These are phyloP conservation scores for Malassezia caprae DNA, from an alignment of 1,284 basidiomycete genomes.

Conservation along the genomic window DNA sequence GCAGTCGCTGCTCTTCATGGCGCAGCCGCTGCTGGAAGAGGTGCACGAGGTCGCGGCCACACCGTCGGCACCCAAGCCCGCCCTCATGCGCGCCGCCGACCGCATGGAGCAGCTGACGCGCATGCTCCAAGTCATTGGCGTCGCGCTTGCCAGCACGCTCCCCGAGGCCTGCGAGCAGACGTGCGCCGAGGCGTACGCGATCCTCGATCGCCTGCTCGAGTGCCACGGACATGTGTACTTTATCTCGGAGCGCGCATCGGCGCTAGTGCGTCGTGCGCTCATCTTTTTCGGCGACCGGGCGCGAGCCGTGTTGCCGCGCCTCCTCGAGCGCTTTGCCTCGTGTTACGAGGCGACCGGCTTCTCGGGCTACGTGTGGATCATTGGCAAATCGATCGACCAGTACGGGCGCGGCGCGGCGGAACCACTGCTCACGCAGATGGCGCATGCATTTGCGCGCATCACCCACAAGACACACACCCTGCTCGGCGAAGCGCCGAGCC, in stretches of 20 bases:
- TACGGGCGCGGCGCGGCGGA: slow-evolving; percentile 25
- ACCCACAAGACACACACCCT: slow-evolving; percentile 19
- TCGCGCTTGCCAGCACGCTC: slow-evolving; percentile 48
- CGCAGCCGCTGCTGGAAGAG: slow-evolving; percentile 54
- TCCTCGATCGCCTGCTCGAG: slow-evolving; percentile 69
- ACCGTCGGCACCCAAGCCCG: slow-evolving; percentile 52
- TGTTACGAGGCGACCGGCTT: slow-evolving; percentile 73
- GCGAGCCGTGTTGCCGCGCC: slow-evolving; percentile 60
- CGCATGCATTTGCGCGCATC: slow-evolving; percentile 29
- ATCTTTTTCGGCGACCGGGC: slow-evolving; percentile 66
- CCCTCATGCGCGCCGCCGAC: slow-evolving; percentile 62
- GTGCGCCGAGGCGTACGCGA: slow-evolving; percentile 67
- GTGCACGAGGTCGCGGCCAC: slow-evolving; percentile 45
- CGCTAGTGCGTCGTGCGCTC: slow-evolving; percentile 76
- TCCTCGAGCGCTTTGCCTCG: slow-evolving; percentile 65
- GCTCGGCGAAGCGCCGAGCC: slow-evolving; percentile 6
- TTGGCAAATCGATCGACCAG: slow-evolving; percentile 59
- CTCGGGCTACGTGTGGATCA: slow-evolving; percentile 87
- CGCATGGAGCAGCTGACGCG: slow-evolving; percentile 49
- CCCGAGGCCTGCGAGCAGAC: slow-evolving; percentile 70
- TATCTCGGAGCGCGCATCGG: slow-evolving; percentile 72
- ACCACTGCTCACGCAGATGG: slow-evolving; percentile 22
- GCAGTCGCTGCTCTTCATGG: slow-evolving; percentile 71
- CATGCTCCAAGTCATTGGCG: slow-evolving; percentile 27
- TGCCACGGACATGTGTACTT: slow-evolving; percentile 70